Evolutionary conservation across 345 rosid species (phyloP), one percentile per base, ranked within the genome.

Genomic region (Schrenkiella parvula): DNA sequence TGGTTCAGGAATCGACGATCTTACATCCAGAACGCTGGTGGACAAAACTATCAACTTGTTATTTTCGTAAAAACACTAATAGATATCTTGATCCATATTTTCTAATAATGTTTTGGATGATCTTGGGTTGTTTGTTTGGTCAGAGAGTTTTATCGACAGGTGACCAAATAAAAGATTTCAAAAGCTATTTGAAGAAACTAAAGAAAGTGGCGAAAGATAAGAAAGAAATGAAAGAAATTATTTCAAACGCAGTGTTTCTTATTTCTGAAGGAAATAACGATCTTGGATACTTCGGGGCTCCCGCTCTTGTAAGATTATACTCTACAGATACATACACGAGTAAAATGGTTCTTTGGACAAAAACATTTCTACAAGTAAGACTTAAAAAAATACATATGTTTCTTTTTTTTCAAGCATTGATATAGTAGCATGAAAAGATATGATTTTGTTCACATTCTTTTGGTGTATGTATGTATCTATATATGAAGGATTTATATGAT

Each of bases 1-100:
- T 18, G 97, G 87, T 60, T 17, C 79, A 1, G 97, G 97, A 26
- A 85, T 68, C 44, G 97, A 91, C 64, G 80, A 88, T 12, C 38
- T 83, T 39, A 91, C 95, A n/a, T 50, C 97, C 0, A 65, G 13
- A 59, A 47, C 55, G 5, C 72, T 56, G 72, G 72, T 74, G 29
- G 4, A 35, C 25, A 56, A 17, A 34, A 32, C 8, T 55, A 29
- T 2, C 0, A 70, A 39, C 12, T 26, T 43, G 0, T 4, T 53
- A 10, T 34, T 14, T 57, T 2, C 31, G n/a, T 48, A 11, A 34
- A 22, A 34, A 22, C 14, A 35, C 13, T 51, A 35, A 0, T 57
- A 44, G 22, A 32, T 55, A n/a, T 34, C 13, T 39, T 23, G 14
- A 47, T 5, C 1, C 21, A 21, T 56, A 2, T 34, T 64, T 54